Base-by-base conservation (phyloP, 2,329 filamentous ascomycete genomes). In the Rhynchosporium secalis region DNA sequence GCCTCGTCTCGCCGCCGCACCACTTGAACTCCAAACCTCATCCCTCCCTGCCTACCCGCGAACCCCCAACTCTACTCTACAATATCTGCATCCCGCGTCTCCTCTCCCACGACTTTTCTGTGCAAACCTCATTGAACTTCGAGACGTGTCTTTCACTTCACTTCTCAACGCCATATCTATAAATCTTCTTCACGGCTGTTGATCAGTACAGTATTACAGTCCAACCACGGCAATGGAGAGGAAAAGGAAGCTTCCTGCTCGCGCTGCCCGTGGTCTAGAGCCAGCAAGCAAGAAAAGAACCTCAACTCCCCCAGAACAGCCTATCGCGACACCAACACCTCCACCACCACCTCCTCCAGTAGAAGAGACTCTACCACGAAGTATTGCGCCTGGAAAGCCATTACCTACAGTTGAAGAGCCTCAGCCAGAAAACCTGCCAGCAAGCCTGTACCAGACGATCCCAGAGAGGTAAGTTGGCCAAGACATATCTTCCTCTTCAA, bases 361-460 rank as follows among this genome's bases (percentile, higher is more conserved):
- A 10, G 68, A 71, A 67, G 75, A 75, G 67, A 76, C 77, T 60
- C 72, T 93, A 60, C 89, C 89, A 31, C 85, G 80, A 65, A 85
- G 83, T 51, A 77, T 92, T 41, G 78, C 82, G 68, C 76, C 87
- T 2, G 86, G 86, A 55, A 85, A 88, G 70, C 86, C 89, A 15
- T 77, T 94, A 38, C 90, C 90, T 2, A 90, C 87, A 0, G 81
- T 92, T 13, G 82, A 87, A 68, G 81, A 84, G 55, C 79, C 86
- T 15, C 90, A 95, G 73, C 77, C 86, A 0, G 81, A 84, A 7
- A 81, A 87, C 65, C 78, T 93, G 6, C 77, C 87, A 0, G 72
- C 76, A 4, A 83, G 82, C 66, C 88, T 92, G 13, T 94, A 87
- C 71, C 90, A 93, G 76, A 85, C 85, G 29, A 81, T 93, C 46